Percentiles rank a stretch among this genome's conserved stretches.
Evolutionary conservation across 331 rosid genomes (phyloP).

Genomic region (Ulmus americana): DNA sequence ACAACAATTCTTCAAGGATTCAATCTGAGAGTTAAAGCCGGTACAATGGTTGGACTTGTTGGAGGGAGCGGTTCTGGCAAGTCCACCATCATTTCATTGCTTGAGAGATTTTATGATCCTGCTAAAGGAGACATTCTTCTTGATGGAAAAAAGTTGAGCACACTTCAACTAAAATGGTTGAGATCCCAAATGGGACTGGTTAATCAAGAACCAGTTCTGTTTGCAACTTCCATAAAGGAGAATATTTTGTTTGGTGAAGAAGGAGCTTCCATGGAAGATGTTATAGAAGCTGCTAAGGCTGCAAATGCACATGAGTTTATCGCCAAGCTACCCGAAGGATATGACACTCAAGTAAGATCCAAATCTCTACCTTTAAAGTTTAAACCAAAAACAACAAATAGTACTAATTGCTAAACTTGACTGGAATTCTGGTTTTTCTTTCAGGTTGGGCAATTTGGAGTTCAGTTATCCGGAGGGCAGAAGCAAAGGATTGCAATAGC

Average conservation of each 20-base stretch:
- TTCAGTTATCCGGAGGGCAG: conserved; percentile 79
- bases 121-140: conserved; percentile 51
- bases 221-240: conserved; percentile 74
- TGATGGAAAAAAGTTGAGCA: conserved; percentile 52
- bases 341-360: conserved; percentile 62
- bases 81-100: conserved; percentile 64
- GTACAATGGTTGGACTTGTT: conserved; percentile 63
- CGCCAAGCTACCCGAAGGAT: conserved; percentile 50
- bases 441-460: conserved; percentile 72
- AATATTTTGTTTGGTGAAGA: conserved; percentile 72
- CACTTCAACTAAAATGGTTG: conserved; percentile 55
- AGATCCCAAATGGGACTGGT: conserved; percentile 80
- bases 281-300: conserved; percentile 52
- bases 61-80: conserved; percentile 91
- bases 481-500: conserved; percentile 89
- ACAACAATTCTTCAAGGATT: conserved; percentile 55
- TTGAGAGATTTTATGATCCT: conserved; percentile 81
- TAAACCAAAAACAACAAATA: not conserved
- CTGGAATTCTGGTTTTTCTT: not conserved
- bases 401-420: not conserved
- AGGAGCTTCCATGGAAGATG: conserved; percentile 52
- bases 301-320: conserved; percentile 84
- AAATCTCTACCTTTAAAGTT: not conserved
- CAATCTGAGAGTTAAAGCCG: conserved; percentile 45
- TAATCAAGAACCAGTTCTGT: conserved; percentile 75